A percentile compares a stretch with the other conserved stretches of the same genome.
Conservation (phyloP, 768 basidiomycete genomes). For the Suillus occidentalis region DNA sequence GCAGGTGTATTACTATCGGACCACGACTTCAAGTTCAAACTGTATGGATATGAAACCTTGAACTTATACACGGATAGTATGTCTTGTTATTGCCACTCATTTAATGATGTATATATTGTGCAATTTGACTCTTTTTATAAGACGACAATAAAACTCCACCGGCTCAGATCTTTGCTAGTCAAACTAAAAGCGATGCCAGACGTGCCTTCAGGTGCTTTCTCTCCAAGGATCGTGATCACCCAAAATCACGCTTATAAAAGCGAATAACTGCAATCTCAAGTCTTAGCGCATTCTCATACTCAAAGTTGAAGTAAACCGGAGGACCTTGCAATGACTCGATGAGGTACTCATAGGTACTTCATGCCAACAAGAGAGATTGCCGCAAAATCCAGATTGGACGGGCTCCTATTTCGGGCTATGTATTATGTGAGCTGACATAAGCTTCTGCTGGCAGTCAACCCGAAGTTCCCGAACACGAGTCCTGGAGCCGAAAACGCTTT, state of each 20-base stretch:
- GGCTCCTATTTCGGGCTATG: neutral
- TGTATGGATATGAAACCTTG: neutral
- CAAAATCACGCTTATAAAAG: neutral
- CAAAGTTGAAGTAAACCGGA: neutral
- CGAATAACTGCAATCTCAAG: neutral
- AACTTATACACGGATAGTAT: neutral
- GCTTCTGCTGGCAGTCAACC: neutral
- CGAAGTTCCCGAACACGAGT: too few relatives aligned
- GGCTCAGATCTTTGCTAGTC: neutral
- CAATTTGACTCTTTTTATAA: slow-evolving; percentile 23
- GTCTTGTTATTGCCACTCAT: neutral
- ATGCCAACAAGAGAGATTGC: neutral
- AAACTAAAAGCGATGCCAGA: neutral
- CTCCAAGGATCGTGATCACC: neutral
- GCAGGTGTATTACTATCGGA: neutral
- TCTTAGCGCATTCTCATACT: neutral
- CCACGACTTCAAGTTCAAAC: neutral
- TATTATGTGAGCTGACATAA: neutral
- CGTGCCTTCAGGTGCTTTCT: too few relatives aligned
- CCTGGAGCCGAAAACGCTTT: neutral
- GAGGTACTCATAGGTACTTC: too few relatives aligned
- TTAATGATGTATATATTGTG: neutral
- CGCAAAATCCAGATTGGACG: neutral
- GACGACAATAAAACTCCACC: neutral
- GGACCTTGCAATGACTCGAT: neutral